Base-by-base conservation (phyloP, 371 early-diverging fungal species). In the Saksenaea oblongispora region DNA sequence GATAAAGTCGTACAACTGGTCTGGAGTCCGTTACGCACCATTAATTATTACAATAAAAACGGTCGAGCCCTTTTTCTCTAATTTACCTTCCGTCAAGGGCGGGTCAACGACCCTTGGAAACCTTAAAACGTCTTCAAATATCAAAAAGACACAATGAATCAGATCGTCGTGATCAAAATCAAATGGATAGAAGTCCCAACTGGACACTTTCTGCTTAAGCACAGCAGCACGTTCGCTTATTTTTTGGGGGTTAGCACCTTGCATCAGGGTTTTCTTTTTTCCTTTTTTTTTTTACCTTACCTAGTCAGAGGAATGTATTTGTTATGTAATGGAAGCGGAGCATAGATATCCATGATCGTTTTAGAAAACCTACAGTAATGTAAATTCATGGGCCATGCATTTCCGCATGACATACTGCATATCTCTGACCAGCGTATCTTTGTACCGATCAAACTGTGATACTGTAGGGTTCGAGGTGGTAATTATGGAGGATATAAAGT, bases 161-260 rank as follows among this genome's bases (percentile, higher is more conserved):
- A 89, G 66, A 54, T 91, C 91, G 34, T 78, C 75, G 42, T 82
- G 82, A 34, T 78, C 70, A 27, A 88, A 70, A 57, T 85, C 86
- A 68, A 87, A 85, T 13, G 91, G 89, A 67, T 80, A 80, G 68
- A 89, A 89, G 39, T 87, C 85, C 90, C 91, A 90, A 44, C 83
- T 84, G 11, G 77, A 70, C 2, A 90, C 68, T 55, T 74, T 80
- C 14, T 55, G 58, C 66, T 75, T 73, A 5, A 85, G 76, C 37
- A 76, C 56, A 18, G 69, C 73, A 1, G 72, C 73, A 36, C 79
- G 75, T 57, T 83, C 78, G 28, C 76, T 74, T 69, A 37, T 54
- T 57, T 55, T 58, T 61, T 60, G 24, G n/a, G n/a, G n/a, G 36
- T 58, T 36, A 59, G 15, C 17, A 27, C 54, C 17, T n/a, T 53